A percentile compares a stretch with the other conserved stretches of the same genome.
These are phyloP conservation scores for Ustilago sp. DNA, from an alignment of 1,284 basidiomycete species.

Conservation along the genomic window DNA sequence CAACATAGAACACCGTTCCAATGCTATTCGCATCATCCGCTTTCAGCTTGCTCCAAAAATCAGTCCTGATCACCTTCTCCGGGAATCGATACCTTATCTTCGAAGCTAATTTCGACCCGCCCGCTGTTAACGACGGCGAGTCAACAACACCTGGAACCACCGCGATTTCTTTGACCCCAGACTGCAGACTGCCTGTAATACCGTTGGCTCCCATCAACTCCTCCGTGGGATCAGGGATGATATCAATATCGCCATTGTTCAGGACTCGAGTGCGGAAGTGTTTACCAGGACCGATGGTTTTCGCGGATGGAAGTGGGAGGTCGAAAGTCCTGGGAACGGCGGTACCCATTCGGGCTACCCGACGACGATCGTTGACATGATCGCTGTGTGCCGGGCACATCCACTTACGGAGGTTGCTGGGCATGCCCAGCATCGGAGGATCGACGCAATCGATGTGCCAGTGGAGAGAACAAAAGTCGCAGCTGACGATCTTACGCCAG, in stretches of 20 bases:
- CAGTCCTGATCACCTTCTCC: slow-evolving; percentile 87
- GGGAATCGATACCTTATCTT: slow-evolving; percentile 87
- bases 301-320: slow-evolving; percentile 41
- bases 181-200: slow-evolving; percentile 23
- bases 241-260: slow-evolving; percentile 91
- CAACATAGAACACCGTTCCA: slow-evolving; percentile 45
- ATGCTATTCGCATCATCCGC: slow-evolving; percentile 41
- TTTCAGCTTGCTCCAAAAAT: slow-evolving; percentile 81
- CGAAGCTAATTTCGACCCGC: slow-evolving; percentile 71
- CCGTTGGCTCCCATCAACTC: slow-evolving; percentile 61
- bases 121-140: slow-evolving; percentile 18
- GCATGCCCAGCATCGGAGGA: slow-evolving; percentile 88
- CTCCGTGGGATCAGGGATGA: slow-evolving; percentile 76
- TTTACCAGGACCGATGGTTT: slow-evolving; percentile 75
- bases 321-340: slow-evolving; percentile 44
- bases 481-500: slow-evolving; percentile 80
- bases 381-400: slow-evolving; percentile 98
- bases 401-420: slow-evolving; percentile 90
- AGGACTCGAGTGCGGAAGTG: slow-evolving; percentile 75
- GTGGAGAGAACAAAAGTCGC: slow-evolving; percentile 93
- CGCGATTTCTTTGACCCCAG: slow-evolving; percentile 70
- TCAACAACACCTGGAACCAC: slow-evolving; percentile 56
- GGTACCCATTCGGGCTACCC: slow-evolving; percentile 50
- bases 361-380: slow-evolving; percentile 73
- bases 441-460: slow-evolving; percentile 98